Base-by-base conservation (phyloP, 2,329 filamentous ascomycete genomes). In the Neopestalotiopsis sp. region DNA sequence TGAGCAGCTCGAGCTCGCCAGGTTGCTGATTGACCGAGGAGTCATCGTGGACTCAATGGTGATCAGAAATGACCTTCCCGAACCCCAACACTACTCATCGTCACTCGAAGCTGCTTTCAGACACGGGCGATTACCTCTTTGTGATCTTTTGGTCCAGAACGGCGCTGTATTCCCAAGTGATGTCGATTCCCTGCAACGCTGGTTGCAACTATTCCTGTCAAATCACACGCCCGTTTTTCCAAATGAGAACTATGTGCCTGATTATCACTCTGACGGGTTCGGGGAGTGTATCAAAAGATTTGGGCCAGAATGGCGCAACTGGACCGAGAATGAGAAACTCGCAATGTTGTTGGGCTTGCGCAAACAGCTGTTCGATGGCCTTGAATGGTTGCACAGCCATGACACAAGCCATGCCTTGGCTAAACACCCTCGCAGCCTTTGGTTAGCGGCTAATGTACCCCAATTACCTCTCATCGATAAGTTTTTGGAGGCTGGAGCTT, bases 371-470 rank as follows among this genome's bases (percentile, higher is more conserved):
- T 38, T 17, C 24, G 34, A 34, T 38, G 59, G 30, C 24, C n/a
- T 42, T 12, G 24, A 24, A 14, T 62, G 5, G 12, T 30, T 62
- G 12, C 30, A 38, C n/a, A 7, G 32, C 13, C 30, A 42, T 6
- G 59, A 40, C 13, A 13, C 40, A 13, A 9, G 10, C 4, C 24
- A 28, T 14, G 6, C 12, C 9, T n/a, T 62, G 4, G n/a, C 14
- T 20, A 38, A 34, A n/a, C 59, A 62, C 34, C 59, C 59, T 38
- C 34, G 61, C 24, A 49, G 38, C 12, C 61, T 64, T n/a, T 64
- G 61, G 61, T 4, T 64, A 40, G 61, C 61, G 12, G n/a, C 38
- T 17, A 4, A 17, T 14, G 4, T 17, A n/a, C 40, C 61, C 13
- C 38, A 32, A 10, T 14, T 30, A 9, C 38, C 38, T 14, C 20